phyloP scores from a whole-genome alignment of 164 flowering plant genomes.

The Buxus sempervirens region DNA sequence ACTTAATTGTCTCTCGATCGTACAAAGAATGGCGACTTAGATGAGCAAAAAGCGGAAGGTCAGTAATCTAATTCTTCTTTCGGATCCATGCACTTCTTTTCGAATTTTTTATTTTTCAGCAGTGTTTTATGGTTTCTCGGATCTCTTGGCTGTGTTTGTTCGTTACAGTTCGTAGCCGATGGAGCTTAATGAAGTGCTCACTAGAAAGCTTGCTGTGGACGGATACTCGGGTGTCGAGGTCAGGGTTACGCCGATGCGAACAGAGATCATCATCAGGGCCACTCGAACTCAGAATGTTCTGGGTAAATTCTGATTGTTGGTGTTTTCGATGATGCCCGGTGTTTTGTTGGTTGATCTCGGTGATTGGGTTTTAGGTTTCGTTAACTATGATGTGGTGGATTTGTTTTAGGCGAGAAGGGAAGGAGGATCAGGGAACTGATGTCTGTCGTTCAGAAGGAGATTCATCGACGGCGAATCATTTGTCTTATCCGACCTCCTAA shows the following conservation, averaged over 20 bases:
- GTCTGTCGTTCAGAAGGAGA: slow-evolving; percentile 64
- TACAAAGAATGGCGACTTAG: slow-evolving; percentile 46
- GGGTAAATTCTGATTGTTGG: slow-evolving; percentile 27
- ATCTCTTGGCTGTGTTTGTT: not conserved
- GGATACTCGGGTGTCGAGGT: too few relatives aligned
- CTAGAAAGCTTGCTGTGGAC: too few relatives aligned
- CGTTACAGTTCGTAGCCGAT: too few relatives aligned
- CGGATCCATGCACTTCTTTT: not conserved
- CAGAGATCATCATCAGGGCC: too few relatives aligned
- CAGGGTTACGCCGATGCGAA: too few relatives aligned
- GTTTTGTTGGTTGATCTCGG: not conserved
- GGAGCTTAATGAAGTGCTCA: too few relatives aligned
- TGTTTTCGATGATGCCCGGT: not conserved
- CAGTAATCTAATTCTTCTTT: not conserved
- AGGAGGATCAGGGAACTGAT: slow-evolving; percentile 66
- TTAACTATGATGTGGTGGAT: slow-evolving; percentile 8
- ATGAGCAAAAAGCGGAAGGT: slow-evolving; percentile 74
- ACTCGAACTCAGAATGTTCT: slow-evolving; percentile 67
- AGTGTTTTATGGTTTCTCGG: not conserved
- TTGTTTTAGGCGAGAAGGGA: slow-evolving; percentile 64
- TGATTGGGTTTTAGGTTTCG: not conserved
- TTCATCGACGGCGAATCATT: too few relatives aligned
- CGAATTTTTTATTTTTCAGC: not conserved
- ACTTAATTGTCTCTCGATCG: not conserved
- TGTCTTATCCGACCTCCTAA: too few relatives aligned